Base-by-base conservation (phyloP, 2,329 filamentous ascomycete genomes). In the Fusarium albidum region DNA sequence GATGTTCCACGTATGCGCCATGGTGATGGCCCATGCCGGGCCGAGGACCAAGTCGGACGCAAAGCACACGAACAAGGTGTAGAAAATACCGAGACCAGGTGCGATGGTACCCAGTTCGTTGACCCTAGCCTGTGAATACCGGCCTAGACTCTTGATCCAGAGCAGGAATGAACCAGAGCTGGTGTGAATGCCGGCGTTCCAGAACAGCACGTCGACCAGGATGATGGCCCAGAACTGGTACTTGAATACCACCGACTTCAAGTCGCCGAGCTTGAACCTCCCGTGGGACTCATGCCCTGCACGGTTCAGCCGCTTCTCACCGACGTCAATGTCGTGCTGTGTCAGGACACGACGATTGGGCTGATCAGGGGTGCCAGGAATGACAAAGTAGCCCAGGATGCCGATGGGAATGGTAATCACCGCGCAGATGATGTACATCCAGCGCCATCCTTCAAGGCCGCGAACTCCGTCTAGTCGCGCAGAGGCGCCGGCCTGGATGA, bases 71-170 rank as follows among this genome's bases (percentile, higher is more conserved):
- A 80, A 73, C 0, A 85, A 69, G 0, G 77, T 79, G 59, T 82
- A 86, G 48, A 85, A 79, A 3, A 85, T 85, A 0, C 82, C 83
- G 1, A 86, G 61, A 0, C 75, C 82, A 0, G 82, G 82, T 0
- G 80, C 75, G 8, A 80, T 80, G 3, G 80, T 75, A 2, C 79
- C 79, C 1, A 84, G 69, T 42, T 82, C 73, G 61, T 84, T 85
- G 41, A 85, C 66, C 11, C 71, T 71, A 2, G 77, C 69, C 1
- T 72, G 71, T 0, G 75, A 73, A 63, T 77, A 85, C 3, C 79
- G 72, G 2, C 76, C 67, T 12, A 85, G 62, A 49, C 78, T 82
- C 68, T 85, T 85, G 39, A 86, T 70, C 83, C 83, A 86, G 0
- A 87, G 73, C 3, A 85, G 65, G 52, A 81, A 86, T 0, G 75